These are phyloP conservation scores for Pyrus communis DNA, from an alignment of 306 rosid genomes.

Conservation along the genomic window DNA sequence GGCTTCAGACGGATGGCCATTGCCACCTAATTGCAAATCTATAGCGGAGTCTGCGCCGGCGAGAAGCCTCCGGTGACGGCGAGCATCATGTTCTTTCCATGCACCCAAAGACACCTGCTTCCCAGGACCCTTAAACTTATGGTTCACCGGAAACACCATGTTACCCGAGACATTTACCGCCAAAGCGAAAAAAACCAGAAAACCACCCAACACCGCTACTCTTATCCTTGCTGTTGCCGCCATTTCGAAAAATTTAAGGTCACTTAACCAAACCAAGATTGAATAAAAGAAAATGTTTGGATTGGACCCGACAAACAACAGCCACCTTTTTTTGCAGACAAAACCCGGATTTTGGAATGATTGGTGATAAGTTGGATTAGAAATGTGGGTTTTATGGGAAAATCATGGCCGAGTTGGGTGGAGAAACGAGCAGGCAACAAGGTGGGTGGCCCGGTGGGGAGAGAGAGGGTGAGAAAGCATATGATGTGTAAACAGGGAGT, in stretches of 20 bases:
- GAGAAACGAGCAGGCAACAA: neutral
- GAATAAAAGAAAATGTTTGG: neutral
- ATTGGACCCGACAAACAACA: neutral
- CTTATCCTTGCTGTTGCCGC: conserved; percentile 6
- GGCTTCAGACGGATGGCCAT: conserved; percentile 53
- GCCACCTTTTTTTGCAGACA: neutral
- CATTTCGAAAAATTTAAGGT: conserved; percentile 12
- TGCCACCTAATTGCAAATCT: conserved; percentile 74
- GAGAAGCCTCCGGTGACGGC: conserved; percentile 66
- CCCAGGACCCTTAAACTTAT: conserved; percentile 50
- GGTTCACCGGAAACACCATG: conserved; percentile 48
- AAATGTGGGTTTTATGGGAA: neutral
- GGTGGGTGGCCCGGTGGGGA: conserved; percentile 5
- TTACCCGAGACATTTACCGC: conserved; percentile 32
- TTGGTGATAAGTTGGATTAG: neutral
- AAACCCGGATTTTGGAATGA: neutral
- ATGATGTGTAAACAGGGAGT: neutral
- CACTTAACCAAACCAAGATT: neutral
- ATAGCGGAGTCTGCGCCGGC: conserved; percentile 21
- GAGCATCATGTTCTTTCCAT: conserved; percentile 60
- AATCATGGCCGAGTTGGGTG: conserved; percentile 22
- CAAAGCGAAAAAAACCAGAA: conserved; percentile 13
- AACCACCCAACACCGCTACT: conserved; percentile 8
- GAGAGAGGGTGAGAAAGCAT: conserved; percentile 13
- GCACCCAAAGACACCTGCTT: conserved; percentile 25